Conservation (phyloP, 768 basidiomycete genomes). For the Podaxis sp. region DNA sequence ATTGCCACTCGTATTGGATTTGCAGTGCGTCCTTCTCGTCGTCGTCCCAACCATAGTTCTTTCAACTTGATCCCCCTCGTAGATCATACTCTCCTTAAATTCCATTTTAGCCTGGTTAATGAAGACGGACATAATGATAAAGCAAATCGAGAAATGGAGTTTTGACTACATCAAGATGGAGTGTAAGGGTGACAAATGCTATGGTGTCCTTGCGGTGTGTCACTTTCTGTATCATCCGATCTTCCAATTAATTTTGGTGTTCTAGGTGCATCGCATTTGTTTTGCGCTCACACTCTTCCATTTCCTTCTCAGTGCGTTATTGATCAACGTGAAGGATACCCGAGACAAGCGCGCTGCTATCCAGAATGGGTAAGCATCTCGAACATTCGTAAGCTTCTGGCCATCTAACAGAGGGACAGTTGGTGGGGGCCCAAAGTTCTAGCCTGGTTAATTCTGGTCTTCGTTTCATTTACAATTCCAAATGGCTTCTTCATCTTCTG, state of each 20-base stretch:
- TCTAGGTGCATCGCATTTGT: slow-evolving; percentile 89
- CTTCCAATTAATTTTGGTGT: not conserved
- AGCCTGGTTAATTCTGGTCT: slow-evolving; percentile 79
- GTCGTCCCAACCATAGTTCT: not conserved
- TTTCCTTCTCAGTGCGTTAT: slow-evolving; percentile 66
- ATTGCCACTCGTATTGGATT: slow-evolving; percentile 91
- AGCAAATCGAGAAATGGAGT: slow-evolving; percentile 86
- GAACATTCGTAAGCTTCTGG: not conserved
- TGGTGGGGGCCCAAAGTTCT: slow-evolving; percentile 99
- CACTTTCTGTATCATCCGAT: not conserved
- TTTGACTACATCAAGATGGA: slow-evolving; percentile 99
- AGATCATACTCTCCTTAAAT: slow-evolving; percentile 95
- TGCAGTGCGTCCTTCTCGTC: not conserved
- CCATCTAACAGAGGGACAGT: slow-evolving; percentile 32
- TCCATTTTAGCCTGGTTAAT: slow-evolving; percentile 97
- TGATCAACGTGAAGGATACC: slow-evolving; percentile 88
- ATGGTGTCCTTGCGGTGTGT: slow-evolving; percentile 90
- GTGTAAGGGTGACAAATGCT: slow-evolving; percentile 89
- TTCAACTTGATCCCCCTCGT: not conserved
- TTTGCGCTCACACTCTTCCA: slow-evolving; percentile 93
- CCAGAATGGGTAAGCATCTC: slow-evolving; percentile 80
- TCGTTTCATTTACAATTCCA: slow-evolving; percentile 89
- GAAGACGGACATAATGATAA: slow-evolving; percentile 84
- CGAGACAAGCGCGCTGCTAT: slow-evolving; percentile 90
- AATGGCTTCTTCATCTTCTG: slow-evolving; percentile 98